Evolutionary conservation across 768 basidiomycete genomes (phyloP).

Genomic region (Epithele typhae): DNA sequence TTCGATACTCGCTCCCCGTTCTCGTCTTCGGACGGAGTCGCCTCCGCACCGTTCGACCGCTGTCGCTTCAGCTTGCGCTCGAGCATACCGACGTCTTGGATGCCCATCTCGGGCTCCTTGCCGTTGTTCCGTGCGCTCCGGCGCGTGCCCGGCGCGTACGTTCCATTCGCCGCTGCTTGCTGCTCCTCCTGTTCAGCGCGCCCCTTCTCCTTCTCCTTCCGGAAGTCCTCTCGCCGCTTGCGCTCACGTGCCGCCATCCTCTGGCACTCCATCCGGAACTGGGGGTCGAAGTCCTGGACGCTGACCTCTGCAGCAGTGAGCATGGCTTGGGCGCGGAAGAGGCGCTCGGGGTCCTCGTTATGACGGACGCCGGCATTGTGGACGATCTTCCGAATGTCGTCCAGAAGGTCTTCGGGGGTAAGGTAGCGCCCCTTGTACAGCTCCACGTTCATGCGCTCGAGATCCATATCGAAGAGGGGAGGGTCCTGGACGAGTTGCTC

Average conservation of each 20-base stretch:
- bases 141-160: conserved; percentile 49
- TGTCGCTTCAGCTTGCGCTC: conserved; percentile 74
- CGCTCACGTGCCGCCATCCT: conserved; percentile 78
- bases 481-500: conserved; percentile 38
- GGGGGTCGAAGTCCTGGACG: conserved; percentile 79
- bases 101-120: conserved; percentile 60
- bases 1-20: conserved; percentile 49
- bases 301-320: conserved; percentile 80
- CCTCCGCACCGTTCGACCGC: conserved; percentile 52
- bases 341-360: conserved; percentile 65
- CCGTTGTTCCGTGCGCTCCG: conserved; percentile 75
- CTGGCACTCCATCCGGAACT: conserved; percentile 79
- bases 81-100: conserved; percentile 71
- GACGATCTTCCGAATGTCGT: conserved; percentile 76
- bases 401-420: conserved; percentile 83
- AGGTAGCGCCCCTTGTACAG: conserved; percentile 84
- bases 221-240: conserved; percentile 52
- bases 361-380: conserved; percentile 61
- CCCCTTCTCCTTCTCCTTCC: conserved; percentile 29
- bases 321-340: conserved; percentile 86
- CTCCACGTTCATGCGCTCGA: conserved; percentile 85
- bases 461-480: conserved; percentile 78
- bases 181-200: conserved; percentile 17
- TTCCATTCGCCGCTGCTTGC: conserved; percentile 21
- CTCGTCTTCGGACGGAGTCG: conserved; percentile 51